Evolutionary conservation across 441 rosid genomes (phyloP).

Genomic region (Isatis lusitanica): DNA sequence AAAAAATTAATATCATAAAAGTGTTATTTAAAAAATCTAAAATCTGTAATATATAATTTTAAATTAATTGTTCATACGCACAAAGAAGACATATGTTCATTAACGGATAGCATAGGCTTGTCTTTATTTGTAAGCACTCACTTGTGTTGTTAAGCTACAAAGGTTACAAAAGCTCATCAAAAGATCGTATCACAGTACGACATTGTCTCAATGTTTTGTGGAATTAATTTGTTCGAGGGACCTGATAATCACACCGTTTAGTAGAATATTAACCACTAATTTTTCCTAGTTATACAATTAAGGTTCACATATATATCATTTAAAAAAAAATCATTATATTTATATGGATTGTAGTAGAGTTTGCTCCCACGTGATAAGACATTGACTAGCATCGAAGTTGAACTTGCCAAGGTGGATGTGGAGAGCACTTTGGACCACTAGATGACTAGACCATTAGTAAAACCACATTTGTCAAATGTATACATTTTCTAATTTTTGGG

Average conservation of each 20-base stretch:
- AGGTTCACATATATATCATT: neutral
- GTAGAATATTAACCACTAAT: constrained; percentile 12
- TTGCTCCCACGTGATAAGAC: constrained; percentile 10
- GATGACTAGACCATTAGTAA: neutral
- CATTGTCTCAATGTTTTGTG: neutral
- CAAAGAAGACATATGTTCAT: neutral
- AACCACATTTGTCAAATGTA: neutral
- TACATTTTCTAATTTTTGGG: neutral
- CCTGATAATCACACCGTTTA: constrained; percentile 17
- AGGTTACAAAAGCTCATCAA: constrained; percentile 17
- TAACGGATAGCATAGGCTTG: neutral
- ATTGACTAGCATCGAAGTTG: constrained; percentile 10
- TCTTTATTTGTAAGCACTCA: constrained; percentile 14
- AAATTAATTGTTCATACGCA: neutral
- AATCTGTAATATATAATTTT: neutral
- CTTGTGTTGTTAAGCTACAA: constrained; percentile 18
- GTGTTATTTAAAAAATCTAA: no score
- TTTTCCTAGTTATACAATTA: neutral
- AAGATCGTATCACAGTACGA: constrained; percentile 9
- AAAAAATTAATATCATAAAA: no score
- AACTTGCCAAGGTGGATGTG: constrained; percentile 8
- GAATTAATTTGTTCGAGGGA: neutral
- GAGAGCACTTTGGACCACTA: constrained; percentile 5
- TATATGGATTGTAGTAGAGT: constrained; percentile 3
- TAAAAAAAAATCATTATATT: neutral